These are phyloP conservation scores for Zygotorulaspora sp. DNA, from an alignment of 805 yeast genomes.

Conservation along the genomic window DNA sequence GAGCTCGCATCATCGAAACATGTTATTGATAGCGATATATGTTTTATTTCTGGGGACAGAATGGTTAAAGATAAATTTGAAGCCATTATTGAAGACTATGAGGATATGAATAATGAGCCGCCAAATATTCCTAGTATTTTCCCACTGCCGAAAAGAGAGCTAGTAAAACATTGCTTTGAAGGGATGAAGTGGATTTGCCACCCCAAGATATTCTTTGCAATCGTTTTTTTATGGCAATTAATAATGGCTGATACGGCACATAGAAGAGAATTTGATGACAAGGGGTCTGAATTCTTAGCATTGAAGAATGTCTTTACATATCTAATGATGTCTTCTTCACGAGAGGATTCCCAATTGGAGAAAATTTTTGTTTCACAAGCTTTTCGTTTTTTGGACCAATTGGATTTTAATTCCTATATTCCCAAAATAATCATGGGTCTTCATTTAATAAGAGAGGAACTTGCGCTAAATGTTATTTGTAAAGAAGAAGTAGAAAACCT, in stretches of 20 bases:
- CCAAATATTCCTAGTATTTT: slow-evolving; percentile 11
- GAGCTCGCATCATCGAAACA: slow-evolving; percentile 30
- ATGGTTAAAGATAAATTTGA: slow-evolving; percentile 46
- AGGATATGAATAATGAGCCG: neutral
- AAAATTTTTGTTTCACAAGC: slow-evolving; percentile 8
- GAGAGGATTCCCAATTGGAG: neutral
- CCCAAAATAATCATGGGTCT: slow-evolving; percentile 64
- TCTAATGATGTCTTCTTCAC: slow-evolving; percentile 4
- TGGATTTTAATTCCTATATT: slow-evolving; percentile 45
- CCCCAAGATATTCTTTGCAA: slow-evolving; percentile 12
- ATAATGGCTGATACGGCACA: neutral
- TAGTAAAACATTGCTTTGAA: slow-evolving; percentile 17
- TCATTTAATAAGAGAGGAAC: slow-evolving; percentile 76
- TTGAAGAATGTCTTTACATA: slow-evolving; percentile 13
- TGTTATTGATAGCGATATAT: slow-evolving; percentile 44
- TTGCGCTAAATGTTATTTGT: slow-evolving; percentile 50
- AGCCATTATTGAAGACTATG: slow-evolving; percentile 40
- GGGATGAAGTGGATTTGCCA: slow-evolving; percentile 23
- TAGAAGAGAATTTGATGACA: neutral
- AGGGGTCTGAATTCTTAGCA: slow-evolving; percentile 5
- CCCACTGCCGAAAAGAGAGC: slow-evolving; percentile 14
- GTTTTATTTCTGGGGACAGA: slow-evolving; percentile 38
- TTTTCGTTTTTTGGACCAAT: slow-evolving; percentile 18
- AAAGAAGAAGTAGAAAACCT: slow-evolving; percentile 38
- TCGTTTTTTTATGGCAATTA: slow-evolving; percentile 26